phyloP scores from a whole-genome alignment of 2,329 filamentous ascomycete genomes.

The Aphanocladium album region DNA sequence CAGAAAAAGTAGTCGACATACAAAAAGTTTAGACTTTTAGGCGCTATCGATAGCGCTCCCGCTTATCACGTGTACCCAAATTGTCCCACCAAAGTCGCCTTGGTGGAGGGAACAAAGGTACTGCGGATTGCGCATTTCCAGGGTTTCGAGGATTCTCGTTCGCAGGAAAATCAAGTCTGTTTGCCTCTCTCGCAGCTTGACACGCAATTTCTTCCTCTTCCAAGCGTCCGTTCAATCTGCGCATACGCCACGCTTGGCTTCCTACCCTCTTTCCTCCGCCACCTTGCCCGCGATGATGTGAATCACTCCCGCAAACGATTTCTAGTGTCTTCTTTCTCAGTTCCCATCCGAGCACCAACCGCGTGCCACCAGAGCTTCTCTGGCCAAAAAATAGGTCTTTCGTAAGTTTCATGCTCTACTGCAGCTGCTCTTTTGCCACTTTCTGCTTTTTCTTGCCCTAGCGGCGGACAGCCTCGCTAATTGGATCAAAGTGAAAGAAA shows the following conservation, averaged over 20 bases:
- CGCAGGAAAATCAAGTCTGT: not conserved
- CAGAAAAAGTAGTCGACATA: slow-evolving; percentile 23
- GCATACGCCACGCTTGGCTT: not conserved
- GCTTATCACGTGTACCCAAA: slow-evolving; percentile 38
- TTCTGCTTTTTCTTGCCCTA: not conserved
- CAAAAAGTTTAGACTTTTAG: slow-evolving; percentile 19
- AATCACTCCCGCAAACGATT: slow-evolving; percentile 10
- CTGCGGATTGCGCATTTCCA: slow-evolving; percentile 5
- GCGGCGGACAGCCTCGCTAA: not conserved
- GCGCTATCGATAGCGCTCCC: slow-evolving; percentile 25
- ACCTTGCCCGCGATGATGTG: slow-evolving; percentile 16
- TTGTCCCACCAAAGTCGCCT: slow-evolving; percentile 33
- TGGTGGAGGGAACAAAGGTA: slow-evolving; percentile 17
- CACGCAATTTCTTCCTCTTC: not conserved
- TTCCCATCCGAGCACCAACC: slow-evolving; percentile 1
- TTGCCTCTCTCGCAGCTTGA: slow-evolving; percentile 1
- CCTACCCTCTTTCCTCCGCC: not conserved
- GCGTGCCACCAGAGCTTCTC: not conserved
- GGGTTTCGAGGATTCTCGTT: not conserved
- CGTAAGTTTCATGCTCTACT: not conserved
- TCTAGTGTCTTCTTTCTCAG: slow-evolving; percentile 6
- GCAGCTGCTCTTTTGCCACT: not conserved
- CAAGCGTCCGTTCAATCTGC: not conserved
- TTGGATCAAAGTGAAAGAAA: slow-evolving; percentile 1
- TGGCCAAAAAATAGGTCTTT: not conserved